A percentile compares a stretch with the other conserved stretches of the same genome.
Conservation (phyloP, 148 eudicot species). For the Simmondsia chinensis region DNA sequence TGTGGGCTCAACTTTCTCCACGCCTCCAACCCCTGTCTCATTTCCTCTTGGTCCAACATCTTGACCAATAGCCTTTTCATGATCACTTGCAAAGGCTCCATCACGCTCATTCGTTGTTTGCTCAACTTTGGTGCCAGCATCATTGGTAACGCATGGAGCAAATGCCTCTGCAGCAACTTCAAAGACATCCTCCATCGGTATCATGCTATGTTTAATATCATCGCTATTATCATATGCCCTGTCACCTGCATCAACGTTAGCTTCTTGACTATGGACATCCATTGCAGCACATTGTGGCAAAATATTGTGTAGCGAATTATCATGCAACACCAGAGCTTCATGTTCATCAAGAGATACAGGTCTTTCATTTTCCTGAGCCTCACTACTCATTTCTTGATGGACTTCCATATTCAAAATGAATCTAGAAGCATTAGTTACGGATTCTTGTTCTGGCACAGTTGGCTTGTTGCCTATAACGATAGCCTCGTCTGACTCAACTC, state of each 20-base stretch:
- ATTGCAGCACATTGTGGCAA: constrained; percentile 6
- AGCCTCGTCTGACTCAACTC: neutral
- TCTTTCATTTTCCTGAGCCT: constrained; percentile 5
- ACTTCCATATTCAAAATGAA: constrained; percentile 7
- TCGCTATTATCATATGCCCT: constrained; percentile 3
- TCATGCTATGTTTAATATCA: neutral
- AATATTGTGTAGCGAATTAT: neutral
- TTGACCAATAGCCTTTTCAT: constrained; percentile 8
- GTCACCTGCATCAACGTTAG: constrained; percentile 10
- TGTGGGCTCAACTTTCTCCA: constrained; percentile 1
- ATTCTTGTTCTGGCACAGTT: constrained; percentile 4
- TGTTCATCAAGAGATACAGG: constrained; percentile 6
- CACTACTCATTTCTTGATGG: constrained; percentile 5
- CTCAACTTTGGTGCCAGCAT: constrained; percentile 5
- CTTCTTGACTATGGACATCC: constrained; percentile 12
- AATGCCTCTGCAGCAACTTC: constrained; percentile 7
- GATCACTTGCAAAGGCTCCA: constrained; percentile 3
- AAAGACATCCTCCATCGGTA: constrained; percentile 8
- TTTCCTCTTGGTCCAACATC: constrained; percentile 6
- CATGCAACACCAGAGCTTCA: neutral
- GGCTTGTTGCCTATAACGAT: constrained; percentile 8
- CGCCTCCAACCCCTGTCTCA: constrained; percentile 10
- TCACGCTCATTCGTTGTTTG: constrained; percentile 9
- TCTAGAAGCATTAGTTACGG: constrained; percentile 7
- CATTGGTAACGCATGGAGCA: constrained; percentile 8